These are phyloP conservation scores for Incumbomyces delicatus DNA, from an alignment of 2,329 filamentous ascomycete genomes.

Conservation along the genomic window DNA sequence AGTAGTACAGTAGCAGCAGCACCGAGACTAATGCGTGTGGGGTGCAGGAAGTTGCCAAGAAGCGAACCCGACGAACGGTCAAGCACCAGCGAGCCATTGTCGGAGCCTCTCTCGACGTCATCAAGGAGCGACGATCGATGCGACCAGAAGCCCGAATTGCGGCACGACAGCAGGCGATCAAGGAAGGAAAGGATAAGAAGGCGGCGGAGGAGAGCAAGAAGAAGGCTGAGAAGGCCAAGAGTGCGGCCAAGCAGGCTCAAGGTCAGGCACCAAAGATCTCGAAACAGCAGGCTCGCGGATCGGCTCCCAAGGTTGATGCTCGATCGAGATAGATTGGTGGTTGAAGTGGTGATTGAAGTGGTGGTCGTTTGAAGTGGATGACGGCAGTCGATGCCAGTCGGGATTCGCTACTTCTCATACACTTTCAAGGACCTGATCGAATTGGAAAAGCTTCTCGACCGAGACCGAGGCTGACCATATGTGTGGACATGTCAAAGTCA, in stretches of 20 bases:
- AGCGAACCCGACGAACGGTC: constrained; percentile 94
- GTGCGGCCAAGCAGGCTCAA: constrained; percentile 61
- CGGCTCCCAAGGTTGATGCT: constrained; percentile 72
- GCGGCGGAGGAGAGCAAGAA: constrained; percentile 74
- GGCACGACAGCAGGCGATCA: constrained; percentile 81
- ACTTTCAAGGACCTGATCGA: too few relatives aligned
- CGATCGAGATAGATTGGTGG: constrained; percentile 38
- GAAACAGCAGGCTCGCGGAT: constrained; percentile 96
- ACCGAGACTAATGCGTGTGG: not conserved
- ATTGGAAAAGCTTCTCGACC: too few relatives aligned
- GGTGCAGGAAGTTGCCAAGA: constrained; percentile 97
- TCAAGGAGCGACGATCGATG: constrained; percentile 95
- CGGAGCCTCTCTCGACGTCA: constrained; percentile 97
- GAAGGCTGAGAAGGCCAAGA: constrained; percentile 99
- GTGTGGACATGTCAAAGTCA: too few relatives aligned
- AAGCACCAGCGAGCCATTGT: constrained; percentile 99
- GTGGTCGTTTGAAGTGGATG: too few relatives aligned
- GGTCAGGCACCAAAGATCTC: constrained; percentile 61
- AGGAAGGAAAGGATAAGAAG: constrained; percentile 99
- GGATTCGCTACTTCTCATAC: too few relatives aligned
- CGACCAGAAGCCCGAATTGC: constrained; percentile 92
- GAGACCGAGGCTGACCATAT: too few relatives aligned
- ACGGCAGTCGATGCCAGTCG: too few relatives aligned
- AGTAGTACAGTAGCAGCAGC: too few relatives aligned
- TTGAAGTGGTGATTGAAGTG: too few relatives aligned